A percentile compares a stretch with the other conserved stretches of the same genome.
These are phyloP conservation scores for Leucogyrophana mollusca DNA, from an alignment of 768 basidiomycete genomes.

Conservation along the genomic window DNA sequence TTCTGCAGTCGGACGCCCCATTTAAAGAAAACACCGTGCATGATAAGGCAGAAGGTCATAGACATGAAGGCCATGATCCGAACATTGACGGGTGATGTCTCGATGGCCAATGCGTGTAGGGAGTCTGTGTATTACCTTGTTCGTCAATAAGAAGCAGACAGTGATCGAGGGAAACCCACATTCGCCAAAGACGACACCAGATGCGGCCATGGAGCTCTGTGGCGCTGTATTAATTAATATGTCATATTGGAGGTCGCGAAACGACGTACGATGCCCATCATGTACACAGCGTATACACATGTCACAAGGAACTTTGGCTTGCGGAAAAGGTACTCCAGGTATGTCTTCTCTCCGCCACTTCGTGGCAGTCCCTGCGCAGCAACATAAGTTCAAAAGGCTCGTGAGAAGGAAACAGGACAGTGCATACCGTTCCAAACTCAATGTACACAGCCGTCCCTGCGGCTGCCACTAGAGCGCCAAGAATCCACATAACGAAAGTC, in stretches of 20 bases:
- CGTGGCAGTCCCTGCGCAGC: constrained; percentile 58
- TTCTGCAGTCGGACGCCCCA: constrained; percentile 67
- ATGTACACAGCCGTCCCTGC: constrained; percentile 71
- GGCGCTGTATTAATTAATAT: not conserved
- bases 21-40: constrained; percentile 53
- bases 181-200: constrained; percentile 70
- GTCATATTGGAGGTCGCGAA: not conserved
- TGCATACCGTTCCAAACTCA: constrained; percentile 68
- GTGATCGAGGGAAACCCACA: constrained; percentile 39
- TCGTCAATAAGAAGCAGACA: too few species aligned
- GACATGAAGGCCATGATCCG: constrained; percentile 56
- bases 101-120: constrained; percentile 49
- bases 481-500: constrained; percentile 66
- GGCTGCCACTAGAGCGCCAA: constrained; percentile 63
- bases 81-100: constrained; percentile 44
- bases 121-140: too few species aligned
- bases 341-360: constrained; percentile 77
- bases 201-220: constrained; percentile 59
- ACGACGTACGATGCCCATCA: constrained; percentile 50
- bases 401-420: not conserved
- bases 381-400: not conserved
- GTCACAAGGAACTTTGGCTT: constrained; percentile 60
- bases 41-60: constrained; percentile 52
- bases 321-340: constrained; percentile 66
- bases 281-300: constrained; percentile 57